Evolutionary conservation across 75 land plant genomes (phyloP).

Genomic region (Isoetes taiwanensis): DNA sequence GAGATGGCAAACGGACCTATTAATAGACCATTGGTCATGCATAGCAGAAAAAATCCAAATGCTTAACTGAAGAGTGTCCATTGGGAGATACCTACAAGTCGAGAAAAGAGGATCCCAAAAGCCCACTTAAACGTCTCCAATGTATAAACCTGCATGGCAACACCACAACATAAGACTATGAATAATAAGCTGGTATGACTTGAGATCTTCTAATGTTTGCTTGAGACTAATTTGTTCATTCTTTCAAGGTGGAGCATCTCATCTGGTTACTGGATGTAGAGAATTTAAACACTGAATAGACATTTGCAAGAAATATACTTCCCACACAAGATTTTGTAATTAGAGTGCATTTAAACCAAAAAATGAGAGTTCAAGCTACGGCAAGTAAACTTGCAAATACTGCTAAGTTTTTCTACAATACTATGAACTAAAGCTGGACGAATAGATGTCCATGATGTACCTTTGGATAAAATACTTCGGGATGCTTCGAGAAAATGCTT

Average conservation of each 20-base stretch:
- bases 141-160: slow-evolving; percentile 45
- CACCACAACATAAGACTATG: no score
- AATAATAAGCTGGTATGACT: no score
- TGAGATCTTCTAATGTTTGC: no score
- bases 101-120: slow-evolving; percentile 94
- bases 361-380: not conserved
- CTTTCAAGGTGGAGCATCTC: no score
- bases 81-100: slow-evolving; percentile 44
- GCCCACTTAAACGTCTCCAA: slow-evolving; percentile 81
- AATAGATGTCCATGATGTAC: slow-evolving; percentile 20
- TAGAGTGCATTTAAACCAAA: not conserved
- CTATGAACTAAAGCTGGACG: not conserved
- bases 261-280: no score
- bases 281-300: no score
- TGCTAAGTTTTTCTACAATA: not conserved
- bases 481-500: slow-evolving; percentile 65
- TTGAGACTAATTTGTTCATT: no score
- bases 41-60: not conserved
- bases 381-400: not conserved
- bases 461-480: slow-evolving; percentile 65
- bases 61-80: not conserved
- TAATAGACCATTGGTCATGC: no score
- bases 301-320: no score
- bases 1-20: slow-evolving; percentile 80
- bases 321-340: no score